Percentiles rank a stretch among this genome's conserved stretches.
These are phyloP conservation scores for Tetrastigma voinierianum DNA, from an alignment of 164 flowering plant species.

Conservation along the genomic window DNA sequence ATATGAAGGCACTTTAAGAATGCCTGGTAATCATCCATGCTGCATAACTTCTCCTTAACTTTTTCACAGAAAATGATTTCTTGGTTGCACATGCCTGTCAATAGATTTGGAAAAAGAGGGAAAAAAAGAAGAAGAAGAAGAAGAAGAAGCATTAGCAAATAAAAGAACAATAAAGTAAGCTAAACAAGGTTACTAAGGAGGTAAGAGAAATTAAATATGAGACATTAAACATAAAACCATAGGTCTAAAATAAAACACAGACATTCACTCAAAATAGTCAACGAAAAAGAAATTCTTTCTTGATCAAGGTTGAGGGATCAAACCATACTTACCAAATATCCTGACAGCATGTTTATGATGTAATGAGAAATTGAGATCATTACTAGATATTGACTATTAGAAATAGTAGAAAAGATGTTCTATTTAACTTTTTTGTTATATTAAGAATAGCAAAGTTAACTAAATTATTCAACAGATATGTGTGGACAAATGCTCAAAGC, in stretches of 20 bases:
- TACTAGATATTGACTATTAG: too few species aligned
- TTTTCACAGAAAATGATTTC: conserved; percentile 64
- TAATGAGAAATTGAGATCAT: too few species aligned
- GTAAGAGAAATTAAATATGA: neutral
- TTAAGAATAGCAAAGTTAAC: too few species aligned
- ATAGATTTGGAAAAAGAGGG: neutral
- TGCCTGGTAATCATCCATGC: conserved; percentile 63
- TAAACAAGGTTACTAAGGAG: neutral
- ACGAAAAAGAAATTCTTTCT: neutral
- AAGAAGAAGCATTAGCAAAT: neutral
- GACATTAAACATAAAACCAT: neutral
- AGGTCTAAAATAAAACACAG: neutral
- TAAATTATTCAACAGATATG: too few species aligned
- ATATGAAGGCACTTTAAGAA: conserved; percentile 71
- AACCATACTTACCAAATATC: too few species aligned
- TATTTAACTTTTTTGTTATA: too few species aligned
- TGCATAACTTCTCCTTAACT: conserved; percentile 60
- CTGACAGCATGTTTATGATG: too few species aligned
- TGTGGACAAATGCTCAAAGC: too few species aligned
- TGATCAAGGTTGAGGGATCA: too few species aligned
- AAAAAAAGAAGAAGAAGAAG: neutral
- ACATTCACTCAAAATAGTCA: neutral
- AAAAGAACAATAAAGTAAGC: neutral
- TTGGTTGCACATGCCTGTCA: conserved; percentile 56
- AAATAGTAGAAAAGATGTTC: too few species aligned